Percentiles rank a stretch among this genome's conserved stretches.
phyloP scores from a whole-genome alignment of 2,329 filamentous ascomycete species.

The Colletotrichum liaoningense region DNA sequence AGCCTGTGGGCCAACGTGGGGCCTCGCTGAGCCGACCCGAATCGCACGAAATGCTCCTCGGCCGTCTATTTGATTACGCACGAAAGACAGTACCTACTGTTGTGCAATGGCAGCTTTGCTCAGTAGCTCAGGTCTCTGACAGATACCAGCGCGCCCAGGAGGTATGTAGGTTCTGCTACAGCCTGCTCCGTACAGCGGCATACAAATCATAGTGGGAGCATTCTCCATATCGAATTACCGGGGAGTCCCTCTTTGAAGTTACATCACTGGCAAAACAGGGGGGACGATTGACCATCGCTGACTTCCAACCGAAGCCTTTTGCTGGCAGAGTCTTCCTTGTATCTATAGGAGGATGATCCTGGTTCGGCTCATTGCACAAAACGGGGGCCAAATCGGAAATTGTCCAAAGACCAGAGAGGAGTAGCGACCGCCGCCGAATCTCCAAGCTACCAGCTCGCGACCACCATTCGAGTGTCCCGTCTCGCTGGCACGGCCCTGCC shows the following conservation, averaged over 20 bases:
- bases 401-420: constrained; percentile 9
- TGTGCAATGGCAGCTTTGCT: background rate
- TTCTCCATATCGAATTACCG: constrained; percentile 2
- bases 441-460: background rate
- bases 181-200: background rate
- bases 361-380: constrained; percentile 1
- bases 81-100: background rate
- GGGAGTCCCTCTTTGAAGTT: constrained; percentile 14
- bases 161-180: background rate
- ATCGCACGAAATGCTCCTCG: constrained; percentile 4
- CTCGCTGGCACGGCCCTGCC: background rate
- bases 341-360: constrained; percentile 11
- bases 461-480: background rate
- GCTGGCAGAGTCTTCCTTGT: constrained; percentile 6
- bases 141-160: background rate
- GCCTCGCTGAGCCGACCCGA: constrained; percentile 3
- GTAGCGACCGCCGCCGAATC: constrained; percentile 13
- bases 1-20: constrained; percentile 13
- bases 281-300: background rate
- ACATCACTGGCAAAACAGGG: constrained; percentile 16
- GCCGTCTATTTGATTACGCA: background rate
- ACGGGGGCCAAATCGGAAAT: constrained; percentile 29
- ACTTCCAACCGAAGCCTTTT: constrained; percentile 1
- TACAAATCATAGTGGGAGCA: background rate
- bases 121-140: background rate